Percentiles rank a stretch among this genome's conserved stretches.
Conservation (phyloP, 208 protist species). For the Wallacemonas rigidus region DNA sequence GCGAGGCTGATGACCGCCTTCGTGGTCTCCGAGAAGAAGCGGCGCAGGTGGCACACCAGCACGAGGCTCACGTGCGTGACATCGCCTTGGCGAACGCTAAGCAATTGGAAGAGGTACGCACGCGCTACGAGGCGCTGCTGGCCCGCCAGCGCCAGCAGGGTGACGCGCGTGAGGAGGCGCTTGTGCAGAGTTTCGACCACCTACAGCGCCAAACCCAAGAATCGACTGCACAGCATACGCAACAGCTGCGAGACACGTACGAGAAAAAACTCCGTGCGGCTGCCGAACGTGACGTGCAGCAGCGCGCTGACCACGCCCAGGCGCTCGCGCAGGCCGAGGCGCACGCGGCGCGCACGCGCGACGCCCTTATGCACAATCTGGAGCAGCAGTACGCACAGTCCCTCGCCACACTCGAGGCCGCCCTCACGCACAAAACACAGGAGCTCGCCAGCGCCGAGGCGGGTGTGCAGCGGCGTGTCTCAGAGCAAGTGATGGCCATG, state of each 20-base stretch:
- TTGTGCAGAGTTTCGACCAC: background rate
- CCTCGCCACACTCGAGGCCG: conserved; percentile 26
- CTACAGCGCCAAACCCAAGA: conserved; percentile 14
- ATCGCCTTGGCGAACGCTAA: conserved; percentile 4
- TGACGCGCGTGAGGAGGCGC: conserved; percentile 14
- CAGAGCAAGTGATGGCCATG: conserved; percentile 21
- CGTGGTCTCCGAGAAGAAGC: background rate
- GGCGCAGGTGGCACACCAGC: conserved; percentile 12
- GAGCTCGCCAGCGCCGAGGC: conserved; percentile 26
- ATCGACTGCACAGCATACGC: background rate
- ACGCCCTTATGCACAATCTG: conserved; percentile 2
- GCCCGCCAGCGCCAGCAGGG: conserved; percentile 13
- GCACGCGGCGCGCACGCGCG: conserved; percentile 1
- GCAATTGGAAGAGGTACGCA: conserved; percentile 16
- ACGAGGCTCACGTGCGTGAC: conserved; percentile 19
- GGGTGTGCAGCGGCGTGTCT: conserved; percentile 27
- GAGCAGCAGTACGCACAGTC: conserved; percentile 35
- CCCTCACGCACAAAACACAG: conserved; percentile 30
- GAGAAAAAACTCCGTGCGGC: conserved; percentile 16
- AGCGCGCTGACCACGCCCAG: background rate
- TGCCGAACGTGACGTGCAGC: conserved; percentile 3
- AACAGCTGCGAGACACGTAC: conserved; percentile 16
- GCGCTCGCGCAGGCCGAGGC: conserved; percentile 4
- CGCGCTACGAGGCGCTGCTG: conserved; percentile 26
- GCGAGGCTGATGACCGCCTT: background rate